These are phyloP conservation scores for Claviceps capensis DNA, from an alignment of 2,329 filamentous ascomycete genomes.

Conservation along the genomic window DNA sequence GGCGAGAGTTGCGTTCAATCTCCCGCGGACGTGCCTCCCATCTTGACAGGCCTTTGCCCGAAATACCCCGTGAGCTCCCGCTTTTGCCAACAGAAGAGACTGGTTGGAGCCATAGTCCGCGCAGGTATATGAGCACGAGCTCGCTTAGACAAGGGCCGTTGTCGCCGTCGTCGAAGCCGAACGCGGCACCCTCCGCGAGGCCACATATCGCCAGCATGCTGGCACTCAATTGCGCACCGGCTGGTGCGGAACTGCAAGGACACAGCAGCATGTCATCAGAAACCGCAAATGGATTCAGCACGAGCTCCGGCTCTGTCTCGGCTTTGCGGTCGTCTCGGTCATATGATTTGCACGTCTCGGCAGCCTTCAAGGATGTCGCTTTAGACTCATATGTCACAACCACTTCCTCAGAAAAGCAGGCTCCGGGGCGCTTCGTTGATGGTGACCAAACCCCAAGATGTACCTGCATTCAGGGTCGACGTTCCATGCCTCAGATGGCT, in stretches of 20 bases:
- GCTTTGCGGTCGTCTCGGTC: constrained; percentile 13
- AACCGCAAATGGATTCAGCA: constrained; percentile 16
- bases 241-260: not conserved
- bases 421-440: constrained; percentile 6
- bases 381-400: constrained; percentile 14
- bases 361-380: constrained; percentile 10
- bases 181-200: not conserved
- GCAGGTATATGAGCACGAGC: constrained; percentile 4
- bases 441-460: constrained; percentile 11
- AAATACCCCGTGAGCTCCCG: not conserved
- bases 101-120: constrained; percentile 1
- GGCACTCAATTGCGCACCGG: not conserved
- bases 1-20: not conserved
- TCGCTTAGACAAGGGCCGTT: not conserved
- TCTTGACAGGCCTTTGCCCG: not conserved
- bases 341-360: constrained; percentile 8
- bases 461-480: constrained; percentile 19
- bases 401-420: constrained; percentile 1
- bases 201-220: constrained; percentile 5
- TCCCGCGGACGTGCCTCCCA: not conserved
- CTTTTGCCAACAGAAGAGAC: not conserved
- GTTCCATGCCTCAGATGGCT: constrained; percentile 37
- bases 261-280: constrained; percentile 4
- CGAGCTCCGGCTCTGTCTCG: constrained; percentile 15
- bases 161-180: not conserved